Evolutionary conservation across 2,329 filamentous ascomycete species (phyloP).

Genomic region (Calonectria crousiana): DNA sequence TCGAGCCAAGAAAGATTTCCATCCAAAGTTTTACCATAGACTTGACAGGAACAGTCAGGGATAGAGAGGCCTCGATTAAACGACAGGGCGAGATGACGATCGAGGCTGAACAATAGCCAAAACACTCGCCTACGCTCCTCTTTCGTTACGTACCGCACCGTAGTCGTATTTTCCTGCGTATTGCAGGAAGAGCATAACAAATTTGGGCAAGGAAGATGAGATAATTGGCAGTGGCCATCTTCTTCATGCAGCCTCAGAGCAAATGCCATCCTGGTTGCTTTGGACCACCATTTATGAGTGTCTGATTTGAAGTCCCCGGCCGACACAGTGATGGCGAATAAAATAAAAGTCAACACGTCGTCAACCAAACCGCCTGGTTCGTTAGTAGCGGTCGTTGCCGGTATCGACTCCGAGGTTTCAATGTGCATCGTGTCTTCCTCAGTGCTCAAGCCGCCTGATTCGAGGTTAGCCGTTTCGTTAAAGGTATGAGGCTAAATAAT

Average conservation of each 20-base stretch:
- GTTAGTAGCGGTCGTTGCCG: background rate
- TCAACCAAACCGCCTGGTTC: conserved; percentile 48
- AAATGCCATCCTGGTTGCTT: conserved; percentile 54
- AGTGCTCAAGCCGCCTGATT: background rate
- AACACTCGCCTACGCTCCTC: conserved; percentile 61
- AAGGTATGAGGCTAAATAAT: background rate
- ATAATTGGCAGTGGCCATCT: background rate
- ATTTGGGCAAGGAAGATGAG: background rate
- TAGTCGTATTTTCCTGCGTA: background rate
- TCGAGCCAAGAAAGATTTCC: background rate
- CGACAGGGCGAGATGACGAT: conserved; percentile 60
- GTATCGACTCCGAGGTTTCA: background rate
- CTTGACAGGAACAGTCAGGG: conserved; percentile 59
- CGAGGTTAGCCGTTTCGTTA: background rate
- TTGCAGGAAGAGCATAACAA: background rate
- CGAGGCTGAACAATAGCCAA: conserved; percentile 61
- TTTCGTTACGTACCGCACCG: background rate
- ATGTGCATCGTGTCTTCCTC: background rate
- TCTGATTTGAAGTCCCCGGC: conserved; percentile 63
- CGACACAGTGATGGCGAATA: conserved; percentile 60
- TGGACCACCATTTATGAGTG: conserved; percentile 61
- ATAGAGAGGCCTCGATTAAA: conserved; percentile 59
- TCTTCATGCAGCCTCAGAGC: conserved; percentile 51
- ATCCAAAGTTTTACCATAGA: conserved; percentile 49
- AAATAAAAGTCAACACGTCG: conserved; percentile 59